Percentiles rank a stretch among this genome's conserved stretches.
phyloP scores from a whole-genome alignment of 108 stramenopile species.

The Chaetoceros muelleri region DNA sequence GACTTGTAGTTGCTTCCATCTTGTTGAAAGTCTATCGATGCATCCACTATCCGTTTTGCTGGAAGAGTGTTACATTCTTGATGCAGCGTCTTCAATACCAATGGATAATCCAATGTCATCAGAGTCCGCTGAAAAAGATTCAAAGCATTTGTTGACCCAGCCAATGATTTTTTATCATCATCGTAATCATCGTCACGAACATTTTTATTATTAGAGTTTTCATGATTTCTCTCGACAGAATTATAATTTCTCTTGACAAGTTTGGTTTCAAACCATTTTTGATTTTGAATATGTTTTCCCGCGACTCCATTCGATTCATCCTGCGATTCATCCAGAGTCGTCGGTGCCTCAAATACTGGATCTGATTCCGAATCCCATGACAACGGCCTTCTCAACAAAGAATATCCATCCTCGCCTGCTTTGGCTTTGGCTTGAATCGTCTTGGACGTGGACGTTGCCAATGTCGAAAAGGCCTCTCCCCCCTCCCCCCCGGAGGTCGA shows the following conservation, averaged over 20 bases:
- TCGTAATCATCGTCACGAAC: too few relatives aligned
- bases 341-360: constrained; percentile 49
- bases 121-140: constrained; percentile 54
- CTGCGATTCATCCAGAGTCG: constrained; percentile 29
- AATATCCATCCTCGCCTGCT: constrained; percentile 67
- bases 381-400: constrained; percentile 54
- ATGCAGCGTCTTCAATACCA: constrained; percentile 36
- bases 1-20: too few relatives aligned
- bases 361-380: constrained; percentile 48
- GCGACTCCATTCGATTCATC: constrained; percentile 3
- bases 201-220: too few relatives aligned
- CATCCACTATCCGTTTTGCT: constrained; percentile 31
- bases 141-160: too few relatives aligned
- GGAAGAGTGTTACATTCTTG: constrained; percentile 42
- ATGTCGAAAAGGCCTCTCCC: too few relatives aligned
- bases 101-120: constrained; percentile 65
- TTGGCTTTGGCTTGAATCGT: too few relatives aligned
- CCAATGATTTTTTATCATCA: too few relatives aligned
- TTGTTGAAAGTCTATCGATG: too few relatives aligned
- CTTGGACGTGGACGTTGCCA: too few relatives aligned
- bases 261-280: constrained; percentile 11
- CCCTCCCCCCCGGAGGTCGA: too few relatives aligned
- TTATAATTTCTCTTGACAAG: neutral
- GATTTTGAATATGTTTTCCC: constrained; percentile 4
- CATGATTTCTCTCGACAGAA: constrained; percentile 5